Evolutionary conservation across 805 yeast species (phyloP), one percentile per base, ranked within the genome.

Genomic region (Hyphopichia homilentoma): DNA sequence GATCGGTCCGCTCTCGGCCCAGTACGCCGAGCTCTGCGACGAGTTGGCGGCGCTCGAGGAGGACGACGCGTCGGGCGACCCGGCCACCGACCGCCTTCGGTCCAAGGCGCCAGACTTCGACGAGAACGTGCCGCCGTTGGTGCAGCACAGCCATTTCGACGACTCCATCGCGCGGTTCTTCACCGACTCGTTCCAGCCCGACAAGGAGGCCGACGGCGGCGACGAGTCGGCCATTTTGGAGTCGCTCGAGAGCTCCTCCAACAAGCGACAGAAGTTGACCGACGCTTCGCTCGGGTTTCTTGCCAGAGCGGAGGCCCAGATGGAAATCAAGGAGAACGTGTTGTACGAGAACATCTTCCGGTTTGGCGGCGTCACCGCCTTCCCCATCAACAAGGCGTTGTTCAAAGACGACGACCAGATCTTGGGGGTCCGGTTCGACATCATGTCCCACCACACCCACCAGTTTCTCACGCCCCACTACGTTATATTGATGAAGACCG

Each of bases 351-450:
- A 73, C 40, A 51, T 73, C 13, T 62, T 59, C 34, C 45, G 81
- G 32, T 44, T 74, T 35, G 70, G 65, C 5, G 79, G 79, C 2
- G 45, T 70, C 19, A 74, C 80, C 0, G 70, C 70, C 0, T 75
- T 75, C 34, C 75, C 77, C 1, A 58, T 75, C 25, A 70, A 70
- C 40, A 59, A 57, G 35, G 37, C 36, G 13, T 35, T 59, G 16
- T 57, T 58, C 29, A 59, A 47, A 7, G 35, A 43, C 0, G 47
- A 42, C 24, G 62, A 57, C 7, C 47, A 52, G 7, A 47, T 63
- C 21, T 38, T 75, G 19, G 81, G 81, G 0, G 39, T 75, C 5
- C 49, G 81, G n/a, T 73, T 73, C 43, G 81, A 75, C 37, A 43
- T 63, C 2, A 65, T 58, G 40, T 48, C 57, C 2, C 39, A 43